These are phyloP conservation scores for Nakazawaea ernobii DNA, from an alignment of 805 yeast species.

Conservation along the genomic window DNA sequence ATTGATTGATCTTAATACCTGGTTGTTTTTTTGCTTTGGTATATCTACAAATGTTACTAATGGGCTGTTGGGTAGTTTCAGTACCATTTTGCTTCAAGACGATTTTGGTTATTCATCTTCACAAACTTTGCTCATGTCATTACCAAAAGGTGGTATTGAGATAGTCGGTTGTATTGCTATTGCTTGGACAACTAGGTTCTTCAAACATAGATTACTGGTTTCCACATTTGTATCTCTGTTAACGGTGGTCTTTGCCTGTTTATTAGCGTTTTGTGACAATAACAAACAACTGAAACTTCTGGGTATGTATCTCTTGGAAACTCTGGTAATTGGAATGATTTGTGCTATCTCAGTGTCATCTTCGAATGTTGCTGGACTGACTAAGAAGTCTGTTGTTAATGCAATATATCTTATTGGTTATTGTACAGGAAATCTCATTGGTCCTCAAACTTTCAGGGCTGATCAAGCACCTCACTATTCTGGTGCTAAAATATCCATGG, in stretches of 20 bases:
- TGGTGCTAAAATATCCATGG: conserved; percentile 49
- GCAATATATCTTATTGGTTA: conserved; percentile 54
- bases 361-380: conserved; percentile 56
- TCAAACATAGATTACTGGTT: conserved; percentile 27
- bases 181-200: conserved; percentile 17
- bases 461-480: conserved; percentile 51
- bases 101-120: conserved; percentile 23
- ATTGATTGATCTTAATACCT: conserved; percentile 41
- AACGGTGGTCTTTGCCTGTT: conserved; percentile 20
- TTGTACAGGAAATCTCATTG: conserved; percentile 60
- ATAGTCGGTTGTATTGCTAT: conserved; percentile 18
- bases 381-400: conserved; percentile 52
- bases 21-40: conserved; percentile 38
- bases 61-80: conserved; percentile 48
- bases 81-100: conserved; percentile 31
- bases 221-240: conserved; percentile 20
- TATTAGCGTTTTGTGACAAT: conserved; percentile 21
- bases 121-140: conserved; percentile 26
- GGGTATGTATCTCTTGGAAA: conserved; percentile 14
- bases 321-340: conserved; percentile 23
- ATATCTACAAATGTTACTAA: conserved; percentile 45
- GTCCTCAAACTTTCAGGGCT: conserved; percentile 62
- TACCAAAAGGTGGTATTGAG: conserved; percentile 34
- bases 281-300: conserved; percentile 14
- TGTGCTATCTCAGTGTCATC: conserved; percentile 24